A percentile compares a stretch with the other conserved stretches of the same genome.
Evolutionary conservation across 768 basidiomycete species (phyloP).

Genomic region (Mycena maculata): DNA sequence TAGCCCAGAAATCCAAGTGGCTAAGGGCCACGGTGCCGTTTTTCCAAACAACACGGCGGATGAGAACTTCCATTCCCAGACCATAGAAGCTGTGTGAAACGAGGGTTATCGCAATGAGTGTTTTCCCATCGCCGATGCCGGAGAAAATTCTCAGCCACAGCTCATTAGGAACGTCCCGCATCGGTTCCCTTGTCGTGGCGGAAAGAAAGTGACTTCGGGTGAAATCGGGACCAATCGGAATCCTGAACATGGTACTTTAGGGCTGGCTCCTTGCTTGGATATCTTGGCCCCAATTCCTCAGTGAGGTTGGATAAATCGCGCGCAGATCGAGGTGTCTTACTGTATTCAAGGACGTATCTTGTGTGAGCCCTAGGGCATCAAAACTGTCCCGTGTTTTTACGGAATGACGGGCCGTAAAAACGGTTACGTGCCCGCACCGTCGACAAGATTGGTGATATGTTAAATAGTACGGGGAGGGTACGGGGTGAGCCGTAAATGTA

Average conservation of each 20-base stretch:
- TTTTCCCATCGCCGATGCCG: neutral
- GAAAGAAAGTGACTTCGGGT: no score
- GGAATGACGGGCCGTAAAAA: neutral
- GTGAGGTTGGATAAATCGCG: no score
- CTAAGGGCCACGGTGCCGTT: no score
- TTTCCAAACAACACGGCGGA: slow-evolving; percentile 7
- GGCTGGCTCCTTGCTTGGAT: no score
- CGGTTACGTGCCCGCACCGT: neutral
- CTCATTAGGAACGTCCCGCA: slow-evolving; percentile 7
- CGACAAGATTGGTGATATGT: neutral
- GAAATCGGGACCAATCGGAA: no score
- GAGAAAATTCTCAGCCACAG: slow-evolving; percentile 2
- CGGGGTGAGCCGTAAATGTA: neutral
- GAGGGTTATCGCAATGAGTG: neutral
- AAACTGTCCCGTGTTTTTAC: neutral
- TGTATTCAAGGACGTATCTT: no score
- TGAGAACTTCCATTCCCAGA: neutral
- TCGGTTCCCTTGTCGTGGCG: no score
- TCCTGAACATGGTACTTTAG: no score
- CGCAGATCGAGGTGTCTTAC: no score
- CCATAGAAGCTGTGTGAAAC: neutral
- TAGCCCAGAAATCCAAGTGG: no score
- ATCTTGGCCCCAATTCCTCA: no score
- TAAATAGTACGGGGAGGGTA: neutral
- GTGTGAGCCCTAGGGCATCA: neutral